These are phyloP conservation scores for Flaveria brownii DNA, from an alignment of 129 eudicot species.

Conservation along the genomic window DNA sequence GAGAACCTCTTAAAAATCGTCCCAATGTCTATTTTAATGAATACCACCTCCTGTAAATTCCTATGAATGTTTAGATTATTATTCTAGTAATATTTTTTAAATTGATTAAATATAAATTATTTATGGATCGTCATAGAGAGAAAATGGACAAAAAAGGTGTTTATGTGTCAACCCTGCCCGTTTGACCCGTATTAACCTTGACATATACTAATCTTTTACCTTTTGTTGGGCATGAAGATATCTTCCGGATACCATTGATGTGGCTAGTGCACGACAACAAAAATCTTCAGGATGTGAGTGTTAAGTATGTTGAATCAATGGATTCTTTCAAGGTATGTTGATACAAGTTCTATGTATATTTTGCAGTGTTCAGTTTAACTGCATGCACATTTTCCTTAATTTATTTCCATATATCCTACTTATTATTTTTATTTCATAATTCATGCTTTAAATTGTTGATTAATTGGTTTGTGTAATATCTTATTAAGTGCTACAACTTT, in stretches of 20 bases:
- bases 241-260: constrained; percentile 60
- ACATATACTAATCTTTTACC: constrained; percentile 3
- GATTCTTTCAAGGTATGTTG: constrained; percentile 18
- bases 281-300: constrained; percentile 59
- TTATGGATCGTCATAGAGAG: background rate
- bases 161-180: background rate
- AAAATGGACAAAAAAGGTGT: background rate
- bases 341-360: constrained; percentile 31
- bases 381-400: background rate
- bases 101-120: background rate
- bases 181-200: background rate
- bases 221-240: constrained; percentile 41
- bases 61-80: background rate
- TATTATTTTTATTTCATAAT: constrained; percentile 24
- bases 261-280: constrained; percentile 46
- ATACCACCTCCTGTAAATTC: background rate
- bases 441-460: constrained; percentile 12
- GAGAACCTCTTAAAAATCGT: background rate
- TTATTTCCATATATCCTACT: background rate
- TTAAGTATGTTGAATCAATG: constrained; percentile 19
- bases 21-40: background rate
- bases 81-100: background rate
- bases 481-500: constrained; percentile 10
- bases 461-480: constrained; percentile 24
- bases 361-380: constrained; percentile 10